Evolutionary conservation across 495 filamentous ascomycete genomes (phyloP).

Genomic region (Penicillium salamii): DNA sequence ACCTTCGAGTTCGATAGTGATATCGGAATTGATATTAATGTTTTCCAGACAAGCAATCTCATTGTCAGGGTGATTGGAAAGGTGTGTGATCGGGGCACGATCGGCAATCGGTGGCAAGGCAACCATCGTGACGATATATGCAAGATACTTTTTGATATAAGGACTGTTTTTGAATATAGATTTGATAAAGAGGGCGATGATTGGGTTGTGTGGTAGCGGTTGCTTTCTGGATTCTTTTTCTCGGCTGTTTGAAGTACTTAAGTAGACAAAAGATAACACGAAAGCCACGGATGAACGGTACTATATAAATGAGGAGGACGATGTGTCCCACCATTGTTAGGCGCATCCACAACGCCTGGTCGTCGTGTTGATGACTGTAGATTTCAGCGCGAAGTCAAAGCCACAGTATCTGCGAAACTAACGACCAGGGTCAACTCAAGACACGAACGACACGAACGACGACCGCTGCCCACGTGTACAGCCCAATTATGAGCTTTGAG

Average conservation of each 20-base stretch:
- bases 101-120: slow-evolving; percentile 15
- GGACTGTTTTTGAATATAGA: no score
- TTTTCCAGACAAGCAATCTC: neutral
- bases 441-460: neutral
- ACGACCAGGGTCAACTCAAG: slow-evolving; percentile 10
- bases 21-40: neutral
- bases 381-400: slow-evolving; percentile 22
- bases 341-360: neutral
- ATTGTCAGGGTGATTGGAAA: slow-evolving; percentile 6
- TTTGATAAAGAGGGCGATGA: no score
- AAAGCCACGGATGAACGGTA: no score
- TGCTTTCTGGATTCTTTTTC: no score
- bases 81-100: slow-evolving; percentile 3
- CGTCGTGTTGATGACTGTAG: slow-evolving; percentile 21
- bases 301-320: no score
- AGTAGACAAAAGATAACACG: no score
- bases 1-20: no score
- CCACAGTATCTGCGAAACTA: neutral
- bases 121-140: slow-evolving; percentile 17
- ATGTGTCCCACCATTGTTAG: no score
- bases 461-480: neutral
- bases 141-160: no score
- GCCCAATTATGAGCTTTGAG: no score
- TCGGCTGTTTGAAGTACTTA: no score
- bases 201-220: no score